Conservation (phyloP, 192 early-diverging fungal genomes). For the Backusella tuberculispora region DNA sequence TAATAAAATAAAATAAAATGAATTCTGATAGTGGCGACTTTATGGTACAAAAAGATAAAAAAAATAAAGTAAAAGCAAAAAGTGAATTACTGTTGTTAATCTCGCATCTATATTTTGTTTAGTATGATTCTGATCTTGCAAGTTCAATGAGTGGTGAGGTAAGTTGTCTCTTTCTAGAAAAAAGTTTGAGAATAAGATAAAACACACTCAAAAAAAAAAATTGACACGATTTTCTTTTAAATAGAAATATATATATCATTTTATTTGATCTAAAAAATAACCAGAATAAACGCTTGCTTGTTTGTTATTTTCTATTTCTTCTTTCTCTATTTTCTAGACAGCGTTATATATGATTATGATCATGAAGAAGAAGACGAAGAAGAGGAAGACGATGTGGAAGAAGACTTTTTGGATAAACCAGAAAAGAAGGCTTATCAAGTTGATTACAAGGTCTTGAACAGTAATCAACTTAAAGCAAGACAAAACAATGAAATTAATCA, state of each 20-base stretch:
- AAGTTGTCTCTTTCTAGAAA: not conserved
- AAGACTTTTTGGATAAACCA: conserved; percentile 61
- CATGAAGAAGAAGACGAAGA: conserved; percentile 50
- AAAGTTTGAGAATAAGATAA: not conserved
- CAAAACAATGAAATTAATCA: conserved; percentile 73
- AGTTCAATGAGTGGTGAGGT: conserved; percentile 19
- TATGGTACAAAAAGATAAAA: too few relatives aligned
- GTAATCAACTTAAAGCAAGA: conserved; percentile 58
- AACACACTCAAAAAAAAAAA: not conserved
- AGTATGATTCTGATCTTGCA: conserved; percentile 15
- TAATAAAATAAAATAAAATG: conserved; percentile 27
- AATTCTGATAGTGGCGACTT: conserved; percentile 32
- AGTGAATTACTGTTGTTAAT: not conserved
- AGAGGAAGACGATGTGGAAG: conserved; percentile 60
- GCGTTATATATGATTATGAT: not conserved
- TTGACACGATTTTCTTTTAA: not conserved
- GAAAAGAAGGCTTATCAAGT: conserved; percentile 73
- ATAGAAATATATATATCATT: not conserved
- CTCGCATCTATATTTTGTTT: not conserved
- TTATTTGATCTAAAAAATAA: not conserved
- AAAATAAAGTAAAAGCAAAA: not conserved
- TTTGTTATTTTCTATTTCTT: too few relatives aligned
- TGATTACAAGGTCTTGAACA: conserved; percentile 70
- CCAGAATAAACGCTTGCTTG: not conserved
- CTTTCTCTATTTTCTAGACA: not conserved